phyloP scores from a whole-genome alignment of 352 stramenopile species.

The Globisporangium lucens region DNA sequence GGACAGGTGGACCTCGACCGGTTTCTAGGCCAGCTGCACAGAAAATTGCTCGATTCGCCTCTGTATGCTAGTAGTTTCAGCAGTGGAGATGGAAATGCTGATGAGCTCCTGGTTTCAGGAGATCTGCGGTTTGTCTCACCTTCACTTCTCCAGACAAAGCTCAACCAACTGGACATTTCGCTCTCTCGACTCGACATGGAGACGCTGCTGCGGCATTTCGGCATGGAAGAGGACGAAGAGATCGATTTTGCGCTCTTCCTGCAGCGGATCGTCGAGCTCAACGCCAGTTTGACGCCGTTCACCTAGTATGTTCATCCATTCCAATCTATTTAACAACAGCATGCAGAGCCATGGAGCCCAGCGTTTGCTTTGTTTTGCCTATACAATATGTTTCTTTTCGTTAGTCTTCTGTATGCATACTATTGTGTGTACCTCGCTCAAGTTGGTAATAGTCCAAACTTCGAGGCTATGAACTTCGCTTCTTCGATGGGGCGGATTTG shows the following conservation, averaged over 20 bases:
- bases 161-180: conserved; percentile 47
- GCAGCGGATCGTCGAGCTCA: conserved; percentile 38
- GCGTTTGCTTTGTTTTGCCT: not conserved
- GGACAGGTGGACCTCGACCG: conserved; percentile 47
- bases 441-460: not conserved
- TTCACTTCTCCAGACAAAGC: conserved; percentile 30
- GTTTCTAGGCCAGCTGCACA: conserved; percentile 38
- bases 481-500: not conserved
- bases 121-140: conserved; percentile 21
- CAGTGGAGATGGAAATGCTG: not conserved
- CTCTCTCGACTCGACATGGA: conserved; percentile 32
- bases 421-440: not conserved
- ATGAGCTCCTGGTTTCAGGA: not conserved
- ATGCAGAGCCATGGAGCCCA: not conserved
- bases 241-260: conserved; percentile 45
- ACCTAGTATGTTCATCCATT: not conserved
- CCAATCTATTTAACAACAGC: not conserved
- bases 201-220: conserved; percentile 45
- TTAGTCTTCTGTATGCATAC: not conserved
- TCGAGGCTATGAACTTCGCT: not conserved
- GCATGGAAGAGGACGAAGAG: conserved; percentile 40
- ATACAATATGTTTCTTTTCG: not conserved
- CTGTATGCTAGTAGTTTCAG: conserved; percentile 2
- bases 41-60: conserved; percentile 28
- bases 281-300: not conserved